Evolutionary conservation across 2,329 filamentous ascomycete species (phyloP), one percentile per base, ranked within the genome.

Genomic region (Xylaria sp.): DNA sequence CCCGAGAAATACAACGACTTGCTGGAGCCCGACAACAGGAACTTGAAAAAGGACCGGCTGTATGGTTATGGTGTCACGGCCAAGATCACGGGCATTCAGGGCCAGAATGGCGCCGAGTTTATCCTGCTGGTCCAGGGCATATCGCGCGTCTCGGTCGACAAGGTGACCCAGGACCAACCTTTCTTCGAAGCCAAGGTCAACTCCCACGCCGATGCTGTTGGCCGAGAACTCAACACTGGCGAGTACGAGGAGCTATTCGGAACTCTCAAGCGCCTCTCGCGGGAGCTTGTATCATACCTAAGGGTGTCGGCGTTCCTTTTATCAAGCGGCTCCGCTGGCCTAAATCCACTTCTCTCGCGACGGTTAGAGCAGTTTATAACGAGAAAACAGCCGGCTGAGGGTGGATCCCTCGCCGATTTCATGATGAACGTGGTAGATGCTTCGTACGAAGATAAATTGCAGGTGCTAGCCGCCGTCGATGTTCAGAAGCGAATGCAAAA

Each of bases 381-480:
- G 39, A 90, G 91, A 79, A 97, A 96, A 78, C 90, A 94, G 68
- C 80, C 96, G 60, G 85, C 89, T 51, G 94, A 98, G 74, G 94
- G 94, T 1, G 95, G 95, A 1, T 84, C 90, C 9, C 86, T 99
- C 10, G 95, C 96, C 7, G 96, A 99, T 79, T 98, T 98, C 79
- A 98, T 99, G 94, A 91, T 94, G 48, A 97, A 97, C 78, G 88
- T 98, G 28, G 89, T 97, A 2, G 94, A 97, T 71, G 91, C 92
- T 60, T 92, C 90, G 10, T 92, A 97, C 72, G 94, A 97, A 79
- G 96, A 99, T 78, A 98, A 97, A 80, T 86, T 99, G 63, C 89
- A 92, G 65, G 89, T 99, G 18, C 84, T 99, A 43, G 89, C 93
- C n/a, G 90, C 94, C 0, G 82, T 97, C 5, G 90, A 94, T 75